Evolutionary conservation across 2,329 filamentous ascomycete species (phyloP).

Genomic region (Incumbomyces delicatus): DNA sequence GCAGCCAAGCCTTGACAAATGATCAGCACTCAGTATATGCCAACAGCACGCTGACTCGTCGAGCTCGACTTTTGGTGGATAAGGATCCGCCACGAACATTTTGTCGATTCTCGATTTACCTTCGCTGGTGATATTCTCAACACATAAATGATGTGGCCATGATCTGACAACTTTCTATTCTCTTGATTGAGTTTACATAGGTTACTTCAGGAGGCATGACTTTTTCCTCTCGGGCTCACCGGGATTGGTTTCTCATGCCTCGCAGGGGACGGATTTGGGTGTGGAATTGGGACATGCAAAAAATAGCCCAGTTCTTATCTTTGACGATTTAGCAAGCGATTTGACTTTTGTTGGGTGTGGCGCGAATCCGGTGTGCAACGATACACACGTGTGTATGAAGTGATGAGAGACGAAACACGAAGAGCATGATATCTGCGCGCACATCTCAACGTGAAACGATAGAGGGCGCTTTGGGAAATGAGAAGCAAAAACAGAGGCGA

Average conservation of each 20-base stretch:
- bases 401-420: neutral
- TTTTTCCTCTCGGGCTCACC: slow-evolving; percentile 33
- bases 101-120: too few species aligned
- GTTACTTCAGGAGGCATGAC: slow-evolving; percentile 33
- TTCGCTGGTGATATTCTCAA: too few species aligned
- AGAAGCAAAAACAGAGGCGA: too few species aligned
- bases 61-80: neutral
- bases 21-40: neutral
- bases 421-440: neutral
- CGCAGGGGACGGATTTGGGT: slow-evolving; percentile 10
- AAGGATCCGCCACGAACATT: too few species aligned
- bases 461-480: neutral
- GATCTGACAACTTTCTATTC: slow-evolving; percentile 2
- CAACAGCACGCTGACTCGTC: neutral
- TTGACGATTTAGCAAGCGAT: slow-evolving; percentile 14
- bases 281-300: slow-evolving; percentile 5
- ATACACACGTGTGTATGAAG: neutral
- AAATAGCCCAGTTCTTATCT: slow-evolving; percentile 10
- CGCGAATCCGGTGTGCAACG: neutral
- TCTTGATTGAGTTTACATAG: slow-evolving; percentile 14
- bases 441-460: neutral
- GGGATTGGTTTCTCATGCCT: slow-evolving; percentile 35
- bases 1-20: too few species aligned
- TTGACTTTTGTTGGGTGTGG: slow-evolving; percentile 13
- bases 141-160: neutral